Conservation (phyloP, 768 basidiomycete species). For the Trametes maxima region DNA sequence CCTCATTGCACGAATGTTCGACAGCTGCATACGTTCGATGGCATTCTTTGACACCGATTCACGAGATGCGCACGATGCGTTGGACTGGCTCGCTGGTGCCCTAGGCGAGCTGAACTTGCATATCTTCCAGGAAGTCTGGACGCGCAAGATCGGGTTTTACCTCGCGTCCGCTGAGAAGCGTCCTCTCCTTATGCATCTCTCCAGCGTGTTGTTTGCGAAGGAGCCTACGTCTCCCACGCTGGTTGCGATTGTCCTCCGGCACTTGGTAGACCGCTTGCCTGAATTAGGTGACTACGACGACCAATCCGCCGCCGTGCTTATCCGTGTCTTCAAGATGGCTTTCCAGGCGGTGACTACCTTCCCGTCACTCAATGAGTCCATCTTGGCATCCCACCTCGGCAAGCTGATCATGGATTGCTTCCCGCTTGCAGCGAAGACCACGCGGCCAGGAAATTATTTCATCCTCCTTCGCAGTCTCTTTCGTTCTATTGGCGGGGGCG, state of each 20-base stretch:
- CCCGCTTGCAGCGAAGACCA: slow-evolving; percentile 87
- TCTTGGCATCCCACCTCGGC: slow-evolving; percentile 90
- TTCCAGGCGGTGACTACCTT: slow-evolving; percentile 82
- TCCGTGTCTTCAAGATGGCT: slow-evolving; percentile 94
- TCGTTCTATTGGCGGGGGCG: slow-evolving; percentile 88
- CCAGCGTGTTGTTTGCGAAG: slow-evolving; percentile 79
- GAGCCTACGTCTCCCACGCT: slow-evolving; percentile 79
- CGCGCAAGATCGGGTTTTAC: slow-evolving; percentile 88
- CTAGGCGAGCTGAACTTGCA: slow-evolving; percentile 85
- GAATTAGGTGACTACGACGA: slow-evolving; percentile 86
- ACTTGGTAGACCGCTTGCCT: slow-evolving; percentile 80
- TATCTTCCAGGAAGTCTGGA: slow-evolving; percentile 97
- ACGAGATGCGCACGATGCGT: slow-evolving; percentile 71
- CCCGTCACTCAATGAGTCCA: slow-evolving; percentile 80
- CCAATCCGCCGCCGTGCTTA: slow-evolving; percentile 76
- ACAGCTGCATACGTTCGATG: slow-evolving; percentile 83
- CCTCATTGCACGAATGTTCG: slow-evolving; percentile 86
- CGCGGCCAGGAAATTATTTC: slow-evolving; percentile 91
- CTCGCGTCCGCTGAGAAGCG: slow-evolving; percentile 79
- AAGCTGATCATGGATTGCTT: slow-evolving; percentile 97
- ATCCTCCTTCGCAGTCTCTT: slow-evolving; percentile 91
- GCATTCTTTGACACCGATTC: slow-evolving; percentile 72
- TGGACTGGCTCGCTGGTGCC: slow-evolving; percentile 79
- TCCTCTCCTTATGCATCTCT: slow-evolving; percentile 78
- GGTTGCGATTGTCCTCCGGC: slow-evolving; percentile 85